These are phyloP conservation scores for Ogataea polymorpha DNA, from an alignment of 805 yeast genomes.

Conservation along the genomic window DNA sequence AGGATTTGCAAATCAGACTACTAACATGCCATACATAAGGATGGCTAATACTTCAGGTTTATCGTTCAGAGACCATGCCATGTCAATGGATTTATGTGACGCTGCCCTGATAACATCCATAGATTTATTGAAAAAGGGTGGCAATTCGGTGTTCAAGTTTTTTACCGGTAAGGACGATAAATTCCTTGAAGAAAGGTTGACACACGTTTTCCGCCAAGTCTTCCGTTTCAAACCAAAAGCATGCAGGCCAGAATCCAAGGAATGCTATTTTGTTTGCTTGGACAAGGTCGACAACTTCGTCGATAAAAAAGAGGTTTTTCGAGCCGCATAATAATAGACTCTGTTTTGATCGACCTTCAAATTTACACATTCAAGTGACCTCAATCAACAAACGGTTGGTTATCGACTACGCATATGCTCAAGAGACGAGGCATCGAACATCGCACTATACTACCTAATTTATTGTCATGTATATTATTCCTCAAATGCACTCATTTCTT, in stretches of 20 bases:
- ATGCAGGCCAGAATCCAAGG: conserved; percentile 74
- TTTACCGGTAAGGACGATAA: conserved; percentile 80
- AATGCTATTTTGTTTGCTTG: conserved; percentile 75
- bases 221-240: conserved; percentile 76
- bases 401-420: neutral
- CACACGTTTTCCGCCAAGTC: conserved; percentile 59
- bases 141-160: conserved; percentile 77
- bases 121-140: conserved; percentile 65
- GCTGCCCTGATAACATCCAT: conserved; percentile 81
- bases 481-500: neutral
- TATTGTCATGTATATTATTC: neutral
- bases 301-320: conserved; percentile 46
- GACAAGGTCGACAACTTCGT: conserved; percentile 38
- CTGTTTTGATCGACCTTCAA: no score
- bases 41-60: conserved; percentile 90
- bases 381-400: neutral
- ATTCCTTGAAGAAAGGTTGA: conserved; percentile 56
- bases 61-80: conserved; percentile 73
- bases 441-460: neutral
- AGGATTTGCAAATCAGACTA: conserved; percentile 57
- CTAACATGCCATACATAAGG: conserved; percentile 83
- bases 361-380: neutral
- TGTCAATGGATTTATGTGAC: conserved; percentile 88
- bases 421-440: neutral
- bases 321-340: conserved; percentile 5